Base-by-base conservation (phyloP, 2,329 filamentous ascomycete species). In the Aphanocladium album region DNA sequence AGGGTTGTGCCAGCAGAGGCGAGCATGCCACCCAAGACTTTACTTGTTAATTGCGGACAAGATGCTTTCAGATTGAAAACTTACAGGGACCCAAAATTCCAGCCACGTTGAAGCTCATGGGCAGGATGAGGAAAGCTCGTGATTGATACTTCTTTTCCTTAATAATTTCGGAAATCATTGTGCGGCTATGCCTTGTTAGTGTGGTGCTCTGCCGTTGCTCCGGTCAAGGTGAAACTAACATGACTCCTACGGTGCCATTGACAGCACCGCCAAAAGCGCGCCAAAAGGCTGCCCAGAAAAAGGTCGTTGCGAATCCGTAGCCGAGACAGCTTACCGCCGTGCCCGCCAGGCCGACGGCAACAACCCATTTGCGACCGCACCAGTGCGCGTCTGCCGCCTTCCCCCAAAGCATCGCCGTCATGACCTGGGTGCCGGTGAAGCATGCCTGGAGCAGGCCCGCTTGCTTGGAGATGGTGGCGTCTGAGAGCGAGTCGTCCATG, bases 381-480 rank as follows among this genome's bases (percentile, higher is more conserved):
- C 77, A 79, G 62, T 80, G 78, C 61, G 79, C 80, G 64, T 88
- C 84, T 1, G 84, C 82, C 2, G 88, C 78, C 33, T 87, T 80
- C 0, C 89, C 89, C 89, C 89, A 91, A 62, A 88, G 77, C 53
- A 92, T 84, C 1, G 88, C 88, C 1, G 89, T 91, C 21, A 88
- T 71, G 62, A 91, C 90, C 67, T 92, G 89, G 0, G 87, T 86
- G 5, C 85, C 86, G 0, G 89, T 89, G 68, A 91, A 92, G 27
- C 85, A 84, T 17, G 85, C 89, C 60, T 89, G 86, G 27, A 91
- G 75, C 21, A 91, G 76, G 27, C 89, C 89, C 0, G 87, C 88
- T 69, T 90, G 88, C 5, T 80, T 80, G 0, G 89, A 84, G 60
- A 91, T 87, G 51, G 76, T 72, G 25, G 78, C 71, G 60, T 83